Evolutionary conservation across 768 basidiomycete genomes (phyloP).

Genomic region (Phlebiopsis gigantea): DNA sequence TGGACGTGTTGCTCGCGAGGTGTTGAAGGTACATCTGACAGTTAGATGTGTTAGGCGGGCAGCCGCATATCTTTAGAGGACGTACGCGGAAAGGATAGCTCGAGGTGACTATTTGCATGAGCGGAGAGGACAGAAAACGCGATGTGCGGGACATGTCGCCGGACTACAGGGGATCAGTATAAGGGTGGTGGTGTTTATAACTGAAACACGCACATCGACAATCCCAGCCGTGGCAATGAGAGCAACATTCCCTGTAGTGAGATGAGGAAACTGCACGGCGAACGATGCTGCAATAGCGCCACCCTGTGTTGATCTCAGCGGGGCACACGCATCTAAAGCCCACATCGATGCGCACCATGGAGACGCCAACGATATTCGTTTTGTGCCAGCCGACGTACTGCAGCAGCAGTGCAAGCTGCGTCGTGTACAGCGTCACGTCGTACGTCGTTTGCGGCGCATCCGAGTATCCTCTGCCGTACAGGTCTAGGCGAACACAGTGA

Average conservation of each 20-base stretch:
- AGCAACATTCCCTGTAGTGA: slow-evolving; percentile 59
- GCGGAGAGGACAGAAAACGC: slow-evolving; percentile 73
- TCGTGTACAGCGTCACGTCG: slow-evolving; percentile 57
- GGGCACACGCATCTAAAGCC: not conserved
- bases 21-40: slow-evolving; percentile 29
- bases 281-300: slow-evolving; percentile 73
- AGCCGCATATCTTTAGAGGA: not conserved
- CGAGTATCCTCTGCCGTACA: slow-evolving; percentile 81
- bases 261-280: slow-evolving; percentile 62
- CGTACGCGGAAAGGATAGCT: slow-evolving; percentile 57
- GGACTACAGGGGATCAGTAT: slow-evolving; percentile 32
- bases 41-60: not conserved
- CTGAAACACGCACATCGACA: slow-evolving; percentile 44
- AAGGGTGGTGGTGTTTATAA: not conserved
- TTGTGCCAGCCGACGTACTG: slow-evolving; percentile 72
- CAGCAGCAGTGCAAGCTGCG: slow-evolving; percentile 79
- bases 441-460: slow-evolving; percentile 72
- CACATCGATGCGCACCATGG: slow-evolving; percentile 52
- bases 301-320: slow-evolving; percentile 39
- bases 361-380: slow-evolving; percentile 61
- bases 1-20: slow-evolving; percentile 25
- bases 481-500: slow-evolving; percentile 39
- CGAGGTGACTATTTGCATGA: slow-evolving; percentile 63
- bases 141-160: slow-evolving; percentile 66
- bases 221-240: slow-evolving; percentile 69